A percentile compares a stretch with the other conserved stretches of the same genome.
These are phyloP conservation scores for Candida odintsovae DNA, from an alignment of 805 yeast genomes.

Conservation along the genomic window DNA sequence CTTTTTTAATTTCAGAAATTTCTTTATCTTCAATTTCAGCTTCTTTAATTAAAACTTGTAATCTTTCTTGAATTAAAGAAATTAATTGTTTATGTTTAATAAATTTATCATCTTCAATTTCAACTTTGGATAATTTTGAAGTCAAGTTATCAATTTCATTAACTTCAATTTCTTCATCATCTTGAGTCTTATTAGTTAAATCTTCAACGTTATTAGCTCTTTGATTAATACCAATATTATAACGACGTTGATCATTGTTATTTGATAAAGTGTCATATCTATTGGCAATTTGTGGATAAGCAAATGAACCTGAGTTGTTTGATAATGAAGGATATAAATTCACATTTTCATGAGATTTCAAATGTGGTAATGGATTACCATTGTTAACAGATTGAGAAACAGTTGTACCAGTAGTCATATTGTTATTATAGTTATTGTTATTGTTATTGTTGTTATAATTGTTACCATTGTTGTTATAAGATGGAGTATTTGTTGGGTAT, in stretches of 20 bases:
- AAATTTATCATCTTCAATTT: conserved; percentile 2
- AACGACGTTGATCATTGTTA: conserved; percentile 21
- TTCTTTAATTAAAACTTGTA: conserved; percentile 10
- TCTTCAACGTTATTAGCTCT: conserved; percentile 21
- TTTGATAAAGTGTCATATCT: conserved; percentile 20
- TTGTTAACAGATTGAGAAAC: not conserved
- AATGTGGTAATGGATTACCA: conserved; percentile 6
- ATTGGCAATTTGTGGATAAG: conserved; percentile 27
- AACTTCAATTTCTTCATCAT: conserved; percentile 4
- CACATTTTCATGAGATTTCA: conserved; percentile 4
- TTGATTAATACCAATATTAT: conserved; percentile 32
- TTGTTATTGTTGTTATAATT: no score
- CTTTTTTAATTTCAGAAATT: not conserved
- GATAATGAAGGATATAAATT: conserved; percentile 20
- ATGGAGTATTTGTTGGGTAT: conserved; percentile 23
- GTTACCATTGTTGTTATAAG: no score
- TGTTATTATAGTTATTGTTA: no score
- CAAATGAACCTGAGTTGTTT: conserved; percentile 7
- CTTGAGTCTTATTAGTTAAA: conserved; percentile 3
- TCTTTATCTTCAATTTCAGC: conserved; percentile 4
- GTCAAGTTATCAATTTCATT: conserved; percentile 12
- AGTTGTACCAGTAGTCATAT: not conserved
- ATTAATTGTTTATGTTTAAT: conserved; percentile 18
- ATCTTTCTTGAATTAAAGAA: conserved; percentile 12
- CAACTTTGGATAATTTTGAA: not conserved